Evolutionary conservation across 805 yeast species (phyloP).

Genomic region (Lipomyces sp.): DNA sequence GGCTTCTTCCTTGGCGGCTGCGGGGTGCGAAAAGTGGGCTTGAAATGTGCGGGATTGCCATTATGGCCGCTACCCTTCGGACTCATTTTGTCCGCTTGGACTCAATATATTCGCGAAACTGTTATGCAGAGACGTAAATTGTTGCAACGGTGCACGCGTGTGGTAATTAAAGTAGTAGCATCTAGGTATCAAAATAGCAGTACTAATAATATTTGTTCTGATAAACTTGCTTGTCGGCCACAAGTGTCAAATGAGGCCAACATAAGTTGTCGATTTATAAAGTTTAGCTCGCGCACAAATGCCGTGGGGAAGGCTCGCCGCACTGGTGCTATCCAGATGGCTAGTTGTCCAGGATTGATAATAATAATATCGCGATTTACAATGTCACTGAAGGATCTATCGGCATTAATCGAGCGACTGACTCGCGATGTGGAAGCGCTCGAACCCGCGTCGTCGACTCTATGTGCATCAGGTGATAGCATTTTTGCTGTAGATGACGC

Average conservation of each 20-base stretch:
- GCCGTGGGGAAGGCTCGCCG: not conserved
- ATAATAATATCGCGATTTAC: not conserved
- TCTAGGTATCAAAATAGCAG: not conserved
- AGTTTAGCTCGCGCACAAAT: no score
- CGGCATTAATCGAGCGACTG: conserved; percentile 15
- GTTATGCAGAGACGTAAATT: not conserved
- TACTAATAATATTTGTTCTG: not conserved
- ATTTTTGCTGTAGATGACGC: conserved; percentile 12
- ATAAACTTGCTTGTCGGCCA: no score
- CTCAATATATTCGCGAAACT: not conserved
- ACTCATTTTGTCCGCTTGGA: not conserved
- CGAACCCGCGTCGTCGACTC: not conserved
- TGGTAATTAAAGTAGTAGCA: not conserved
- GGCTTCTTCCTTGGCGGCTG: not conserved
- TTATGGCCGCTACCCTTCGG: not conserved
- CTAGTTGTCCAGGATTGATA: not conserved
- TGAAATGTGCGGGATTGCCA: not conserved
- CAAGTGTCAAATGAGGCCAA: no score
- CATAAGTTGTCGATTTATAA: no score
- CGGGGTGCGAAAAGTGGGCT: not conserved
- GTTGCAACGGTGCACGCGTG: not conserved
- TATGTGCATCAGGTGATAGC: not conserved
- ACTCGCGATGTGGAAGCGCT: conserved; percentile 10
- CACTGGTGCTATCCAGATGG: not conserved
- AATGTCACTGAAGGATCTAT: conserved; percentile 26